phyloP scores from a whole-genome alignment of 352 stramenopile genomes.

The Globisporangium lucens region DNA sequence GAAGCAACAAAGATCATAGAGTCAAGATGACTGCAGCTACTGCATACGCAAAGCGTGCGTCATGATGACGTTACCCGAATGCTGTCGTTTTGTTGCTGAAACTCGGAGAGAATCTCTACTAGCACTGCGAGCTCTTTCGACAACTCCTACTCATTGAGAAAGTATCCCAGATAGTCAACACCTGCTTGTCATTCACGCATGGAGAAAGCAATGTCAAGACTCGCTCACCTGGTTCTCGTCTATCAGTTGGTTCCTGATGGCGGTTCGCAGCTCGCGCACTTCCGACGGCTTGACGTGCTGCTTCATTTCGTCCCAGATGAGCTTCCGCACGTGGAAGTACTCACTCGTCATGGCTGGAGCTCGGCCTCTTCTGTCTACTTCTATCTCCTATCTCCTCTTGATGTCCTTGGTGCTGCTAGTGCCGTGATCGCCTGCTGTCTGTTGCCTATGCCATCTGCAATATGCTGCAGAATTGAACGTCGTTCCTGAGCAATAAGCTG shows the following conservation, averaged over 20 bases:
- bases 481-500: neutral
- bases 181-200: neutral
- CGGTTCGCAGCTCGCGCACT: constrained; percentile 54
- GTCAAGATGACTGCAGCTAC: neutral
- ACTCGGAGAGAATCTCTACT: constrained; percentile 75
- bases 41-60: neutral
- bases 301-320: constrained; percentile 79
- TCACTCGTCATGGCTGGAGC: constrained; percentile 32
- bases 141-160: constrained; percentile 32
- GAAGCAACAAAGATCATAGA: neutral
- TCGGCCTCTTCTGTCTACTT: neutral
- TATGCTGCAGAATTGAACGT: neutral
- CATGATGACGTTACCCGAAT: constrained; percentile 46
- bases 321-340: constrained; percentile 62
- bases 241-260: constrained; percentile 60
- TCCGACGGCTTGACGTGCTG: constrained; percentile 47
- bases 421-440: neutral
- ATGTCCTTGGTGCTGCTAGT: neutral
- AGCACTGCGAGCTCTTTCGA: constrained; percentile 53
- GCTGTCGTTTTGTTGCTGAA: constrained; percentile 72
- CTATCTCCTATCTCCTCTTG: neutral
- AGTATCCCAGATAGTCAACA: neutral
- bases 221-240: constrained; percentile 56
- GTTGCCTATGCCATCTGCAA: constrained; percentile 7
- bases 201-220: neutral